Percentiles rank a stretch among this genome's conserved stretches.
These are phyloP conservation scores for Maudiozyma turicensis DNA, from an alignment of 805 yeast species.

Conservation along the genomic window DNA sequence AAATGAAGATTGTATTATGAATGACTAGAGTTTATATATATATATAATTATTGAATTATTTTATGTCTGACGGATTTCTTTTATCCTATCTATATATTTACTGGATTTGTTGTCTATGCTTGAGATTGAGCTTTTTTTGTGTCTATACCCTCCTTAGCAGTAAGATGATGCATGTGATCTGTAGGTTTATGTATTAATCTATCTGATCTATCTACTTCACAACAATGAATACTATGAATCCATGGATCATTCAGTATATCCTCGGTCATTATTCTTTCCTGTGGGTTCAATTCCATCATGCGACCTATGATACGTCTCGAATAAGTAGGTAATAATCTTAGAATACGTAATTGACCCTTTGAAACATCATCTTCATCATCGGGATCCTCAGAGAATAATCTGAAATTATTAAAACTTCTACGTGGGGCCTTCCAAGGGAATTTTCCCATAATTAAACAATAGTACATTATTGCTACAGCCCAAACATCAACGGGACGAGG, in stretches of 20 bases:
- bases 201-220: slow-evolving; percentile 27
- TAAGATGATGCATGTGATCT: slow-evolving; percentile 55
- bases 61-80: neutral
- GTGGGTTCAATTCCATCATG: slow-evolving; percentile 58
- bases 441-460: slow-evolving; percentile 78
- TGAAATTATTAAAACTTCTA: slow-evolving; percentile 60
- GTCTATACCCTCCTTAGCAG: slow-evolving; percentile 54
- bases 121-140: slow-evolving; percentile 7
- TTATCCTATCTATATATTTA: neutral
- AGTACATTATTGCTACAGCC: slow-evolving; percentile 87
- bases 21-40: too few species aligned
- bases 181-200: slow-evolving; percentile 10
- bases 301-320: slow-evolving; percentile 50
- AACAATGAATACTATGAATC: slow-evolving; percentile 45
- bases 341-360: slow-evolving; percentile 62
- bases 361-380: slow-evolving; percentile 34
- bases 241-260: slow-evolving; percentile 51
- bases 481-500: slow-evolving; percentile 86
- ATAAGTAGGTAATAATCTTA: slow-evolving; percentile 60
- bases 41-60: too few species aligned
- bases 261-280: slow-evolving; percentile 46
- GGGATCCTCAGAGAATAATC: slow-evolving; percentile 46
- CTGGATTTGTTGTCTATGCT: neutral
- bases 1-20: too few species aligned
- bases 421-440: slow-evolving; percentile 98